Evolutionary conservation across 805 yeast genomes (phyloP).

Genomic region (Alloascoidea africana): DNA sequence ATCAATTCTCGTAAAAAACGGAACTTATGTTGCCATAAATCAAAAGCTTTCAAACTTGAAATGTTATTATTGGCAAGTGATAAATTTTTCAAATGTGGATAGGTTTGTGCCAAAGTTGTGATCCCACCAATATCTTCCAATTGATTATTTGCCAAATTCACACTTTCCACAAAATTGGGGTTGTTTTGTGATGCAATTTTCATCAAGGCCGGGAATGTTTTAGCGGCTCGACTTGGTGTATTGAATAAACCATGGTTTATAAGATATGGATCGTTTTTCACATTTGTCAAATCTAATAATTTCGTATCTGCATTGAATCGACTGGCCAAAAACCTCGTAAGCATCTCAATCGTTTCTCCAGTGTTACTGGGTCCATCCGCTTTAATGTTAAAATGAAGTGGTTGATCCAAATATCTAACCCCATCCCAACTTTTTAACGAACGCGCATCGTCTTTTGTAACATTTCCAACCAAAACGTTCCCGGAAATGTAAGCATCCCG

Average conservation of each 20-base stretch:
- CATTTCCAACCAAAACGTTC: slow-evolving; percentile 44
- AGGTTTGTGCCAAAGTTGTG: slow-evolving; percentile 52
- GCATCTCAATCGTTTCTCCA: slow-evolving; percentile 38
- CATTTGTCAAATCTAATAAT: slow-evolving; percentile 53
- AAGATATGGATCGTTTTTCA: slow-evolving; percentile 50
- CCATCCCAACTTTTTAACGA: slow-evolving; percentile 51
- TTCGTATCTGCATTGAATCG: slow-evolving; percentile 53
- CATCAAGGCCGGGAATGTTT: slow-evolving; percentile 84
- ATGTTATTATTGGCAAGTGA: slow-evolving; percentile 70
- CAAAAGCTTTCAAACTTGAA: slow-evolving; percentile 40
- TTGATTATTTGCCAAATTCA: slow-evolving; percentile 53
- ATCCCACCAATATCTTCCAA: slow-evolving; percentile 46
- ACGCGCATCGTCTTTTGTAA: slow-evolving; percentile 41
- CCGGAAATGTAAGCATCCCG: slow-evolving; percentile 38
- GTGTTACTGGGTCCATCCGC: slow-evolving; percentile 8
- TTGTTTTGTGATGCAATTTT: slow-evolving; percentile 51
- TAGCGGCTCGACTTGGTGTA: slow-evolving; percentile 45
- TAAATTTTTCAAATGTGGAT: slow-evolving; percentile 63
- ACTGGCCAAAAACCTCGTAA: slow-evolving; percentile 42
- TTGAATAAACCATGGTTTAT: slow-evolving; percentile 49
- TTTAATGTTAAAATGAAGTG: slow-evolving; percentile 2
- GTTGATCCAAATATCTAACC: slow-evolving; percentile 46
- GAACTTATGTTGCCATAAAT: slow-evolving; percentile 66
- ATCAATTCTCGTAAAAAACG: slow-evolving; percentile 59
- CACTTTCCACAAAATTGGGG: slow-evolving; percentile 38